Evolutionary conservation across 768 basidiomycete genomes (phyloP), one percentile per base, ranked within the genome.

Genomic region (Flagelloscypha sp.): DNA sequence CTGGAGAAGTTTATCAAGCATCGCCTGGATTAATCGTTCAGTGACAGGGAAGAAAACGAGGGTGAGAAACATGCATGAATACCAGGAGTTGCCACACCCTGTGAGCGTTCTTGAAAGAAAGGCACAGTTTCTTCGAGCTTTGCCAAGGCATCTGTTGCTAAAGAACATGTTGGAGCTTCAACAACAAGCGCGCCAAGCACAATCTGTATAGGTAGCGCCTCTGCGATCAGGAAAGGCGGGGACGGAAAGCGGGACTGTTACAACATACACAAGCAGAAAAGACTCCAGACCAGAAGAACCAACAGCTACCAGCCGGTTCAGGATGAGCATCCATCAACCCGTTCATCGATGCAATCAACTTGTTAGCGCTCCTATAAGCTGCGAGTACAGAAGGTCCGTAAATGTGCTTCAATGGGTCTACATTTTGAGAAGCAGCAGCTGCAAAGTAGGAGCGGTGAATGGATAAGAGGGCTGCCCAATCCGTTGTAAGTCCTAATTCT

Each of bases 281-380:
- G 29, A 68, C 48, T 1, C 56, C 56, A 1, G 69, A 65, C 72
- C 73, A 74, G 48, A 72, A 72, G 44, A 61, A 70, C 68, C 72
- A 73, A 7, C 56, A 48, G 24, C 52, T 45, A 17, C 58, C 47
- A 6, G 58, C 49, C 3, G 55, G 48, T 8, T 35, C 44, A 8
- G 61, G 61, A 46, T 68, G 61, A 16, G 56, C 48, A 6, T 37
- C 37, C 33, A 61, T 66, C 20, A 74, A 37, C 9, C 54, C 54
- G 31, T 50, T 49, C 32, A 72, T 47, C 32, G 60, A 57, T 8
- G 58, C 52, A 28, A 71, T 61, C n/a, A 71, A 41, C 23, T 60
- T 47, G 30, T 59, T 58, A 2, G 70, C 66, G 37, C 68, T 62
- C 33, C 63, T 56, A 52, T 65, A 65, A 13, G 61, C 53, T 10